Evolutionary conservation across 2,329 filamentous ascomycete genomes (phyloP).

Genomic region (Tolypocladium inflatum): DNA sequence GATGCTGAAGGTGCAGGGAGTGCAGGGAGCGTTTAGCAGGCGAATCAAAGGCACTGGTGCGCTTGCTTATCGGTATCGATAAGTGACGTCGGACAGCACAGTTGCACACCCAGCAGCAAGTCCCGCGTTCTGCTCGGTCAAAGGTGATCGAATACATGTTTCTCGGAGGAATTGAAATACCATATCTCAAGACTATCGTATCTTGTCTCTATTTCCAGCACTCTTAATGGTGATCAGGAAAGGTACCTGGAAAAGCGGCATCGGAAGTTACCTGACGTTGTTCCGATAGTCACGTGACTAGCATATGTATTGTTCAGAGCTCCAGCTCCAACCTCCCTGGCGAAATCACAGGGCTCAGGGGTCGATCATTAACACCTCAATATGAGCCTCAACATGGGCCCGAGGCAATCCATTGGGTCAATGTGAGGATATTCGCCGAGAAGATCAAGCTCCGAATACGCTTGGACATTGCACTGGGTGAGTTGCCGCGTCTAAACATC

Average conservation of each 20-base stretch:
- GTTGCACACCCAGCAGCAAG: not conserved
- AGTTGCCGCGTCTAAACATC: not conserved
- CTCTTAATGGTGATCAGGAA: not conserved
- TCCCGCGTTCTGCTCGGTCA: not conserved
- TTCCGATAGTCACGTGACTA: not conserved
- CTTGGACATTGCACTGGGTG: not conserved
- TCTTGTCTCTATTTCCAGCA: not conserved
- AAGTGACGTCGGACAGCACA: not conserved
- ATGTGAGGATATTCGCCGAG: not conserved
- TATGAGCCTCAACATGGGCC: not conserved
- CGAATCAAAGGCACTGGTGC: conserved; percentile 14
- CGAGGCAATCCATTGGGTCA: not conserved
- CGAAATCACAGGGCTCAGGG: not conserved
- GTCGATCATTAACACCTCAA: not conserved
- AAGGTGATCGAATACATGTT: not conserved
- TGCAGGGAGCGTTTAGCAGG: conserved; percentile 6
- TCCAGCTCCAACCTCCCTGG: not conserved
- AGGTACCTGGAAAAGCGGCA: not conserved
- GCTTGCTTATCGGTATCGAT: conserved; percentile 20
- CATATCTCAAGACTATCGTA: not conserved
- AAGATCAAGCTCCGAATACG: not conserved
- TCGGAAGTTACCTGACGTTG: not conserved
- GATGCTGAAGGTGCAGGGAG: conserved; percentile 7
- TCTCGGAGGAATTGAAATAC: not conserved
- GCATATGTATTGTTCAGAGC: not conserved